A percentile compares a stretch with the other conserved stretches of the same genome.
phyloP scores from a whole-genome alignment of 1,139 yeast species.

The Groenewaldozyma auringiensis region DNA sequence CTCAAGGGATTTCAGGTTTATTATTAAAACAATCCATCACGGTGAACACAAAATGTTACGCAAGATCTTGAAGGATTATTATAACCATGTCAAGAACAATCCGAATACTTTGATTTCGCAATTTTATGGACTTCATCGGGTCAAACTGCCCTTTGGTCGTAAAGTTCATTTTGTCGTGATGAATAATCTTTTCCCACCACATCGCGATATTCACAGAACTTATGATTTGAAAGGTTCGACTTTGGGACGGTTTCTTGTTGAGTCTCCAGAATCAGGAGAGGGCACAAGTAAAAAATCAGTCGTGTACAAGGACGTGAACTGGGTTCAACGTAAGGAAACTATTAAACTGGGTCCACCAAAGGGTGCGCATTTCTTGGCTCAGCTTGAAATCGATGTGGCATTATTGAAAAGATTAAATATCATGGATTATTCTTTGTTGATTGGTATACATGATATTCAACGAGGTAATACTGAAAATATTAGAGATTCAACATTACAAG shows the following conservation, averaged over 20 bases:
- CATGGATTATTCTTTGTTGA: constrained; percentile 88
- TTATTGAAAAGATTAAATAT: constrained; percentile 68
- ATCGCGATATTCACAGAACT: constrained; percentile 74
- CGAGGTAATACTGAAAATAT: constrained; percentile 44
- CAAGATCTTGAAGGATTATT: constrained; percentile 65
- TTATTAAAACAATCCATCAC: constrained; percentile 92
- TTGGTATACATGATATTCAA: constrained; percentile 77
- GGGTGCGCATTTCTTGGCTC: constrained; percentile 51
- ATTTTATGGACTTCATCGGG: constrained; percentile 90
- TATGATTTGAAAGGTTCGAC: constrained; percentile 93
- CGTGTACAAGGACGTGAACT: constrained; percentile 78
- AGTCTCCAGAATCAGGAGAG: constrained; percentile 14
- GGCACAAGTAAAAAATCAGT: constrained; percentile 24
- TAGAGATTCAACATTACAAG: constrained; percentile 32
- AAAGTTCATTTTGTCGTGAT: constrained; percentile 91
- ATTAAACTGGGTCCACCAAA: constrained; percentile 71
- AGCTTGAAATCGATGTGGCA: constrained; percentile 66
- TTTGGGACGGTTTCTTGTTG: constrained; percentile 54
- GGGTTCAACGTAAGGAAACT: constrained; percentile 59
- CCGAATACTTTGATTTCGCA: constrained; percentile 89
- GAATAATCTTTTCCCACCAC: constrained; percentile 96
- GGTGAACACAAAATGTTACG: constrained; percentile 83
- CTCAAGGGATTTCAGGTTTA: constrained; percentile 86
- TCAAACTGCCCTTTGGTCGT: constrained; percentile 78
- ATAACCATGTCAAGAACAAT: constrained; percentile 68